phyloP scores from a whole-genome alignment of 805 yeast species.

The Kluyveromyces siamensis region DNA sequence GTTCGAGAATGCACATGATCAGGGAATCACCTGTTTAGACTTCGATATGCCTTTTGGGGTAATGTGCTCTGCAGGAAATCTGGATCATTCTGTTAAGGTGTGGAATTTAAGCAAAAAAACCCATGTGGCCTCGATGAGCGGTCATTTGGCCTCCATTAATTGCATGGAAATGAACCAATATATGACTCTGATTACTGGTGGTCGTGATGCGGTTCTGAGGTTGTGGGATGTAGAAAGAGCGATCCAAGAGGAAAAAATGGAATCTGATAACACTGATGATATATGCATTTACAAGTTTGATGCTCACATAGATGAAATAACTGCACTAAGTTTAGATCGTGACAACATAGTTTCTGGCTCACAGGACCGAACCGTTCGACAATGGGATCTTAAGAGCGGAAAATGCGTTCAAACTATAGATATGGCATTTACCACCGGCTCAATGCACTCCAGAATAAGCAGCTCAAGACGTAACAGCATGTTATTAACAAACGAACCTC shows the following conservation, averaged over 20 bases:
- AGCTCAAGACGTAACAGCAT: slow-evolving; percentile 6
- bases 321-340: slow-evolving; percentile 49
- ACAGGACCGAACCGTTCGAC: slow-evolving; percentile 60
- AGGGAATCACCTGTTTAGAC: slow-evolving; percentile 47
- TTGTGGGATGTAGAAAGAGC: slow-evolving; percentile 45
- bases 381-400: slow-evolving; percentile 65
- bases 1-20: slow-evolving; percentile 42
- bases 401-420: slow-evolving; percentile 64
- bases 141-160: slow-evolving; percentile 50
- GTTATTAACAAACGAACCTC: slow-evolving; percentile 14
- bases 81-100: slow-evolving; percentile 69
- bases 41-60: slow-evolving; percentile 71
- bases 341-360: slow-evolving; percentile 59
- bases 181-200: slow-evolving; percentile 40
- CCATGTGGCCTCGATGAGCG: slow-evolving; percentile 43
- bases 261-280: slow-evolving; percentile 11
- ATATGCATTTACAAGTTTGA: slow-evolving; percentile 43
- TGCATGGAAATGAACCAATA: slow-evolving; percentile 53
- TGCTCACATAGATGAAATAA: slow-evolving; percentile 58
- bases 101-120: slow-evolving; percentile 68
- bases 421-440: slow-evolving; percentile 29
- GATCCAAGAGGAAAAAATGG: slow-evolving; percentile 12
- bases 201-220: slow-evolving; percentile 52
- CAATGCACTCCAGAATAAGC: slow-evolving; percentile 1
- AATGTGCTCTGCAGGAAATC: slow-evolving; percentile 59